Evolutionary conservation across 257 asterid species (phyloP).

Genomic region (Eucommia ulmoides): DNA sequence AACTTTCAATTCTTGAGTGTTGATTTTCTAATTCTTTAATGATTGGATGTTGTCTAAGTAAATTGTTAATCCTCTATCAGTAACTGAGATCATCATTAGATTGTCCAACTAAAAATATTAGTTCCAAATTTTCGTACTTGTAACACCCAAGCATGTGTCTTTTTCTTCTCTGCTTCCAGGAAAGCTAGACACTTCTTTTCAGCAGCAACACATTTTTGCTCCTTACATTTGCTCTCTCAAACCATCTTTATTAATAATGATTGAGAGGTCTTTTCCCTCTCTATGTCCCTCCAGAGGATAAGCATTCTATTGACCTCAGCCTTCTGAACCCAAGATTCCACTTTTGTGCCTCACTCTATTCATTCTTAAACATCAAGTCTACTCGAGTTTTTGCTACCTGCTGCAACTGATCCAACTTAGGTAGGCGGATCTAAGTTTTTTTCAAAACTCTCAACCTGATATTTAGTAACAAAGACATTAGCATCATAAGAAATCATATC

Average conservation of each 20-base stretch:
- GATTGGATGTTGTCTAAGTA: no score
- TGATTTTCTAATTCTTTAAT: no score
- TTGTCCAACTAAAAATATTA: no score
- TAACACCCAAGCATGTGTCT: conserved; percentile 58
- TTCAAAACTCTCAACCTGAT: conserved; percentile 65
- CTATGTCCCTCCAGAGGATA: conserved; percentile 63
- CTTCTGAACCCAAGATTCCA: conserved; percentile 65
- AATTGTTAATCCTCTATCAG: no score
- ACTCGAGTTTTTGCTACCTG: conserved; percentile 74
- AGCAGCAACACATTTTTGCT: conserved; percentile 89
- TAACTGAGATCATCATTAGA: no score
- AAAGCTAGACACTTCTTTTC: conserved; percentile 71
- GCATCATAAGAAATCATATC: neutral
- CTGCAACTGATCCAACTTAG: conserved; percentile 77
- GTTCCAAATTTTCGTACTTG: conserved; percentile 68
- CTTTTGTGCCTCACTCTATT: conserved; percentile 78
- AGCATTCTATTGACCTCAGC: conserved; percentile 88
- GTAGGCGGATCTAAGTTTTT: conserved; percentile 73
- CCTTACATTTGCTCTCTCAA: conserved; percentile 83
- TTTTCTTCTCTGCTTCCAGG: conserved; percentile 83
- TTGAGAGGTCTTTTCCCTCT: conserved; percentile 83
- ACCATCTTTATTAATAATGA: conserved; percentile 54
- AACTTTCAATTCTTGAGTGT: no score
- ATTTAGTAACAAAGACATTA: conserved; percentile 2
- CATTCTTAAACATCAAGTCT: conserved; percentile 60